Conservation (phyloP, 106 monocot genomes). For the Cymbidium sinense region DNA sequence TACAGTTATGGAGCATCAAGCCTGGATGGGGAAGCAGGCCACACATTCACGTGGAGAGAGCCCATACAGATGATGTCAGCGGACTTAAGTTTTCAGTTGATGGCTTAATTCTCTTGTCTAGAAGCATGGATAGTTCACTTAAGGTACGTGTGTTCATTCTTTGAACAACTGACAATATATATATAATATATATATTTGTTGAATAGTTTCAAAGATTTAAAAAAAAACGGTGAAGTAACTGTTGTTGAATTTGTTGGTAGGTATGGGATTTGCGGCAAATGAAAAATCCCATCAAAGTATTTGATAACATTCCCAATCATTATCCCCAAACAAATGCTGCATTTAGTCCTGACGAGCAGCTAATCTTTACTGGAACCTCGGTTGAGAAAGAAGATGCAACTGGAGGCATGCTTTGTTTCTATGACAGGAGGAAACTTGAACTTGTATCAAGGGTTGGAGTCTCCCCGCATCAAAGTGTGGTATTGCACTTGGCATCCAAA, state of each 20-base stretch:
- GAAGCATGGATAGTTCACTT: too few relatives aligned
- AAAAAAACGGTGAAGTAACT: too few relatives aligned
- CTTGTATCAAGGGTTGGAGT: slow-evolving; percentile 79
- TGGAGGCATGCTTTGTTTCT: slow-evolving; percentile 84
- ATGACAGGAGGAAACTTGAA: slow-evolving; percentile 87
- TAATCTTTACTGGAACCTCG: slow-evolving; percentile 91
- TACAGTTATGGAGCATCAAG: slow-evolving; percentile 89
- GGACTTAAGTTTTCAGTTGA: slow-evolving; percentile 87
- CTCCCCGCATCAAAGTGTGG: slow-evolving; percentile 68
- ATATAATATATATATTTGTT: too few relatives aligned
- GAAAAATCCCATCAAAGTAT: slow-evolving; percentile 66
- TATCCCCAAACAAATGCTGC: slow-evolving; percentile 93
- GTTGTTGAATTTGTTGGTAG: too few relatives aligned
- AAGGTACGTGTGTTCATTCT: slow-evolving; percentile 67
- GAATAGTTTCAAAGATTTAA: not conserved
- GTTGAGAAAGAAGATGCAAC: slow-evolving; percentile 64
- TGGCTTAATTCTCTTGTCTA: slow-evolving; percentile 70
- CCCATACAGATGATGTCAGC: slow-evolving; percentile 87
- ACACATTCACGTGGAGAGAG: slow-evolving; percentile 71
- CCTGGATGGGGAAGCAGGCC: slow-evolving; percentile 99
- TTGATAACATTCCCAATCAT: slow-evolving; percentile 77
- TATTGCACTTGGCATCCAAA: slow-evolving; percentile 84
- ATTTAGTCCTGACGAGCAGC: slow-evolving; percentile 94
- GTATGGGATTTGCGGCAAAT: slow-evolving; percentile 98
- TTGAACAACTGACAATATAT: too few relatives aligned